Conservation (phyloP, 1,284 basidiomycete species). For the Stygiomarasmius scandens region DNA sequence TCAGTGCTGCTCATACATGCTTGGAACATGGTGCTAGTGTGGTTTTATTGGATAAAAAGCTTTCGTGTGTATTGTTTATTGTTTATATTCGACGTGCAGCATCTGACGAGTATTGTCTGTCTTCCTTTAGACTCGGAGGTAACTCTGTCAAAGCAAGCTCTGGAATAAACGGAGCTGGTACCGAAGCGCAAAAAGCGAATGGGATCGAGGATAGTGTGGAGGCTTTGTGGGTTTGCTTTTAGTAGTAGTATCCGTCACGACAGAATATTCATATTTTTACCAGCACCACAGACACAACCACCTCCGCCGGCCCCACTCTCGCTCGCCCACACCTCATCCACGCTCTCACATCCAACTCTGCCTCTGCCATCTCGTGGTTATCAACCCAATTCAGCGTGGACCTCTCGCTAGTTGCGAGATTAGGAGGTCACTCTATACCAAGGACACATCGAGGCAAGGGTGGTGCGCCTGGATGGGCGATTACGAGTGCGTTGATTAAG, state of each 20-base stretch:
- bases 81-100: too few relatives aligned
- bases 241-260: too few relatives aligned
- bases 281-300: conserved; percentile 80
- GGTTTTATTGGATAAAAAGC: conserved; percentile 75
- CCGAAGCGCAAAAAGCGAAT: conserved; percentile 61
- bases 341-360: conserved; percentile 82
- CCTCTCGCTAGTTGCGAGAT: conserved; percentile 79
- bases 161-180: conserved; percentile 81
- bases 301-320: conserved; percentile 76
- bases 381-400: conserved; percentile 75
- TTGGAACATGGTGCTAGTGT: conserved; percentile 84
- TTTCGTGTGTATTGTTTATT: conserved; percentile 33
- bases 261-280: too few relatives aligned
- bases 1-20: conserved; percentile 80
- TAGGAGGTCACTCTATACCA: conserved; percentile 82
- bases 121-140: conserved; percentile 51
- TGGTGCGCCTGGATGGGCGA: conserved; percentile 83
- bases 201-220: conserved; percentile 70
- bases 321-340: conserved; percentile 85
- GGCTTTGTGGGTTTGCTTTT: conserved; percentile 52
- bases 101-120: too few relatives aligned
- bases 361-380: conserved; percentile 85
- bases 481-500: conserved; percentile 83
- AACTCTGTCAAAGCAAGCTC: conserved; percentile 86
- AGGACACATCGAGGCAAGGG: conserved; percentile 83